Percentiles rank a stretch among this genome's conserved stretches.
These are phyloP conservation scores for Coniferiporia sulphurascens DNA, from an alignment of 1,284 basidiomycete species.

Conservation along the genomic window DNA sequence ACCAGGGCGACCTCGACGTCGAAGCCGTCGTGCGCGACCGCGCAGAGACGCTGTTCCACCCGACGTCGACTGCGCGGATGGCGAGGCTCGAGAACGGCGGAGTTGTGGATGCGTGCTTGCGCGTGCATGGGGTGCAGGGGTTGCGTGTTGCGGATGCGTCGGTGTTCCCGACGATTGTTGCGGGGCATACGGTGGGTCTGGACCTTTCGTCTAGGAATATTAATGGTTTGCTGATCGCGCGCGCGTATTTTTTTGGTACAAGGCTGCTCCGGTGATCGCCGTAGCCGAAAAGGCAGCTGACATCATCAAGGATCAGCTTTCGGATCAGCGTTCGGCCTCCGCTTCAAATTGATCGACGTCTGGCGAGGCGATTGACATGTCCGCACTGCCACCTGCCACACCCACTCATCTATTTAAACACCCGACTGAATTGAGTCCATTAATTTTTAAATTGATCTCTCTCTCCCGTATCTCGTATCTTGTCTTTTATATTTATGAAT, in stretches of 20 bases:
- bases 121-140: constrained; percentile 33
- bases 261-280: constrained; percentile 23
- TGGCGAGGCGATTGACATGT: no score
- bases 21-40: constrained; percentile 10
- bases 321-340: neutral
- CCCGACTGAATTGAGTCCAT: no score
- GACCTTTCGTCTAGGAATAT: neutral
- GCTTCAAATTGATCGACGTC: no score
- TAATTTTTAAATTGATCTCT: no score
- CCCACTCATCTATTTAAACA: no score
- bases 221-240: no score
- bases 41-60: constrained; percentile 43
- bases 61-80: constrained; percentile 43
- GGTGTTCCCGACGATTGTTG: constrained; percentile 22
- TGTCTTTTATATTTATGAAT: no score
- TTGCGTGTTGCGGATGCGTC: constrained; percentile 23
- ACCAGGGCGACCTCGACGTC: neutral
- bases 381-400: no score
- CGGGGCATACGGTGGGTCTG: constrained; percentile 18
- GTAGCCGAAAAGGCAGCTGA: constrained; percentile 25
- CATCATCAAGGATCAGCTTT: constrained; percentile 19
- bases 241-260: neutral
- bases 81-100: constrained; percentile 36
- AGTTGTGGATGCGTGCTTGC: constrained; percentile 38
- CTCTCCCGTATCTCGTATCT: no score